These are phyloP conservation scores for Microglena sp. DNA, from an alignment of 139 green algal genomes.

Conservation along the genomic window DNA sequence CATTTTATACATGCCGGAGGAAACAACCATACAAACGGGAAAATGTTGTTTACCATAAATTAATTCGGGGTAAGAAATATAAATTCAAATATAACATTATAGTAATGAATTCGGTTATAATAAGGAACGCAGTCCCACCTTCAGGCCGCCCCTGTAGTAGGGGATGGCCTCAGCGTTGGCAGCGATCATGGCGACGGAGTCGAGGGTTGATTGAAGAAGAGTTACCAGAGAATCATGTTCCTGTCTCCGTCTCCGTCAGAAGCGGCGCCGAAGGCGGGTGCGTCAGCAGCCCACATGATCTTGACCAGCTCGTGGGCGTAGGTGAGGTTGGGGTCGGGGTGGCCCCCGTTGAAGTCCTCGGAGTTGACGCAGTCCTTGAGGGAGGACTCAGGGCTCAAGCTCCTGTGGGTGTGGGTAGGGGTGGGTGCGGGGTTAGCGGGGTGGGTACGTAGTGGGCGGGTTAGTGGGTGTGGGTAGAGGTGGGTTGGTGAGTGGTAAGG, in stretches of 20 bases:
- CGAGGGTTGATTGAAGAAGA: slow-evolving; percentile 97
- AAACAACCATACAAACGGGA: too few relatives aligned
- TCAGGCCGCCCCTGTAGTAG: slow-evolving; percentile 94
- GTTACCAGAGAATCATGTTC: slow-evolving; percentile 97
- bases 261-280: slow-evolving; percentile 75
- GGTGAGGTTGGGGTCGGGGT: slow-evolving; percentile 99
- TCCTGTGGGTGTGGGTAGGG: slow-evolving; percentile 21
- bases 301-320: slow-evolving; percentile 96
- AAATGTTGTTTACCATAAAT: too few relatives aligned
- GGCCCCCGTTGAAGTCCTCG: slow-evolving; percentile 90
- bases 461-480: too few relatives aligned
- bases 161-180: slow-evolving; percentile 93
- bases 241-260: slow-evolving; percentile 93
- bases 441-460: too few relatives aligned
- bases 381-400: slow-evolving; percentile 41
- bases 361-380: slow-evolving; percentile 46
- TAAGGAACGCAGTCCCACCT: too few relatives aligned
- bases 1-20: too few relatives aligned
- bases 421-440: too few relatives aligned
- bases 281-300: slow-evolving; percentile 66
- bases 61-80: too few relatives aligned
- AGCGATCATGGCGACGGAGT: slow-evolving; percentile 97
- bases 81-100: too few relatives aligned
- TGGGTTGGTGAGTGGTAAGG: too few relatives aligned
- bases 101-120: too few relatives aligned